Percentiles rank a stretch among this genome's conserved stretches.
Conservation (phyloP, 306 rosid genomes). For the Hippophae tibetana region DNA sequence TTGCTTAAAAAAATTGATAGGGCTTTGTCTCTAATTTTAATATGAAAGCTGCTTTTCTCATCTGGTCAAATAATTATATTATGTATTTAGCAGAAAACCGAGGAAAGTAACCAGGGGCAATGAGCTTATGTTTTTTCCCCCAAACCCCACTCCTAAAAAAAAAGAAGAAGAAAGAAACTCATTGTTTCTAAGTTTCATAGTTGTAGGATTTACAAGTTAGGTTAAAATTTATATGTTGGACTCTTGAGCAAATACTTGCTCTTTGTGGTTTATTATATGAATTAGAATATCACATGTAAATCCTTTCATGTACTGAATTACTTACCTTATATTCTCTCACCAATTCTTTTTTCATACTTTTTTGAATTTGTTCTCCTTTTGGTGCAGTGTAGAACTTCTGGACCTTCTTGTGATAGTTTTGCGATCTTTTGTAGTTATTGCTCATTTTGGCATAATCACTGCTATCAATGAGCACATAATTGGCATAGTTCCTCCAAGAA, state of each 20-base stretch:
- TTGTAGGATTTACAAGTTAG: too few relatives aligned
- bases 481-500: conserved; percentile 45
- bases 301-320: not conserved
- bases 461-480: conserved; percentile 85
- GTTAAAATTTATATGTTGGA: too few relatives aligned
- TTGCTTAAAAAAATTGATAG: conserved; percentile 18
- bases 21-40: conserved; percentile 8
- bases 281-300: too few relatives aligned
- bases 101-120: too few relatives aligned
- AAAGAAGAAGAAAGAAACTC: too few relatives aligned
- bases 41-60: not conserved
- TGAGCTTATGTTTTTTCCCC: too few relatives aligned
- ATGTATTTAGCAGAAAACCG: not conserved
- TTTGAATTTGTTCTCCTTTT: not conserved
- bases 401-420: conserved; percentile 4
- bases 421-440: conserved; percentile 58
- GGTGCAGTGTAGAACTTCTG: not conserved
- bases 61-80: conserved; percentile 1
- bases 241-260: too few relatives aligned
- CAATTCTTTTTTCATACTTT: not conserved
- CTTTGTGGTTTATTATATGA: too few relatives aligned
- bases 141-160: too few relatives aligned
- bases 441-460: conserved; percentile 70
- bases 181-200: too few relatives aligned
- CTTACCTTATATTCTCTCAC: not conserved